Percentiles rank a stretch among this genome's conserved stretches.
Conservation (phyloP, 1,139 yeast species). For the Sugiyamaella grinbergsii region DNA sequence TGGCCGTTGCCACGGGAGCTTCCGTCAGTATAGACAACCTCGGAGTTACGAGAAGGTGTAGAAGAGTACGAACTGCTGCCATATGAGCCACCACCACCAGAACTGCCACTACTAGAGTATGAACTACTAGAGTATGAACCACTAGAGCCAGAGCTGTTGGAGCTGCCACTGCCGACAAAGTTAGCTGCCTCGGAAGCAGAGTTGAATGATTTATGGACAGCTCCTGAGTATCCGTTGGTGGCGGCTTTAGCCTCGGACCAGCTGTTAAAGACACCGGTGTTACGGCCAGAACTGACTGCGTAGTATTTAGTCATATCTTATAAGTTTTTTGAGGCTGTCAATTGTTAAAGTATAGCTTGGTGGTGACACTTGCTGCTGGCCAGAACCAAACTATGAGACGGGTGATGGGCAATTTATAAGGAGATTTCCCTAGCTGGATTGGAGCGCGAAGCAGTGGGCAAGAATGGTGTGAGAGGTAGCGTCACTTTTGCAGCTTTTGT, state of each 20-base stretch:
- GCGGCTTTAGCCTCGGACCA: constrained; percentile 47
- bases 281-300: constrained; percentile 63
- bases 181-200: constrained; percentile 50
- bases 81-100: constrained; percentile 9
- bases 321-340: too few species aligned
- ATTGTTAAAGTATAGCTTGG: too few species aligned
- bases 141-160: not conserved
- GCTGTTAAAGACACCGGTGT: constrained; percentile 52
- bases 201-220: constrained; percentile 57
- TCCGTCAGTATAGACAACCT: constrained; percentile 66
- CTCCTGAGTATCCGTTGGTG: constrained; percentile 53
- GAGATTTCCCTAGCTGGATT: too few species aligned
- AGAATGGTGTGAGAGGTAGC: too few species aligned
- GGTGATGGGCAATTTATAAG: too few species aligned
- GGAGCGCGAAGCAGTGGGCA: too few species aligned
- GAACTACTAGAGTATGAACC: not conserved
- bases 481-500: too few species aligned
- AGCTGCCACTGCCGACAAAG: constrained; percentile 36
- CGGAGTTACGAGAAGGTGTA: not conserved
- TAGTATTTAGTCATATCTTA: constrained; percentile 44
- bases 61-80: constrained; percentile 8
- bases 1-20: constrained; percentile 61
- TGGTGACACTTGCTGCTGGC: too few species aligned
- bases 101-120: not conserved
- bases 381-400: too few species aligned